phyloP scores from a whole-genome alignment of 805 yeast species.

The Ogataea paraovalis region DNA sequence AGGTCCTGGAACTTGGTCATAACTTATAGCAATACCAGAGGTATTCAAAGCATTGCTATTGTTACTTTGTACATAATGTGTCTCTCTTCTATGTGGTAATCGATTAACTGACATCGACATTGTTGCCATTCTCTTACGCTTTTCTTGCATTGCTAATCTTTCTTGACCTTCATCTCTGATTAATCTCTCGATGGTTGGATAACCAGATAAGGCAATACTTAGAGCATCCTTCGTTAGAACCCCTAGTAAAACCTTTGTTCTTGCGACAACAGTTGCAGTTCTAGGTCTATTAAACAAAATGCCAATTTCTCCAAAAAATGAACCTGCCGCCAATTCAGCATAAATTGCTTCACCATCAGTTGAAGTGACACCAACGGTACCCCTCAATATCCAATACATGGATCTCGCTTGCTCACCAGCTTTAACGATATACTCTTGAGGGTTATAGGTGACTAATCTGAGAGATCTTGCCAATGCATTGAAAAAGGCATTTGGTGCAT shows the following conservation, averaged over 20 bases:
- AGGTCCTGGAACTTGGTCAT: conserved; percentile 37
- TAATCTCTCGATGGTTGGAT: conserved; percentile 61
- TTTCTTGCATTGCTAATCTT: conserved; percentile 65
- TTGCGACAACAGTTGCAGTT: conserved; percentile 73
- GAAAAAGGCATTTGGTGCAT: conserved; percentile 65
- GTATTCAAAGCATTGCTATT: conserved; percentile 15
- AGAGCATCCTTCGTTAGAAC: conserved; percentile 64
- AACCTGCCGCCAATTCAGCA: conserved; percentile 66
- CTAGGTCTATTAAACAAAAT: conserved; percentile 70
- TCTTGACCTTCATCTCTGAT: conserved; percentile 80
- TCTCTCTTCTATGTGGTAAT: conserved; percentile 8
- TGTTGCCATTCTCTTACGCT: conserved; percentile 45
- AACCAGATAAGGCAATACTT: conserved; percentile 53
- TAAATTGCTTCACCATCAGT: conserved; percentile 73
- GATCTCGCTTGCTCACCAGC: conserved; percentile 71
- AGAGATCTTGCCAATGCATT: conserved; percentile 54
- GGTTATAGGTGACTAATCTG: conserved; percentile 55
- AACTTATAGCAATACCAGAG: conserved; percentile 31
- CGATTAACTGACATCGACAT: conserved; percentile 20
- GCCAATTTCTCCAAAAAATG: conserved; percentile 78
- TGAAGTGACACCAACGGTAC: conserved; percentile 71
- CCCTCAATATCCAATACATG: conserved; percentile 77
- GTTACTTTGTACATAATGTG: conserved; percentile 1
- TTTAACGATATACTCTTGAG: conserved; percentile 66
- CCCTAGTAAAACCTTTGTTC: conserved; percentile 62